Conservation (phyloP, 768 basidiomycete species). For the Serendipita sp. region DNA sequence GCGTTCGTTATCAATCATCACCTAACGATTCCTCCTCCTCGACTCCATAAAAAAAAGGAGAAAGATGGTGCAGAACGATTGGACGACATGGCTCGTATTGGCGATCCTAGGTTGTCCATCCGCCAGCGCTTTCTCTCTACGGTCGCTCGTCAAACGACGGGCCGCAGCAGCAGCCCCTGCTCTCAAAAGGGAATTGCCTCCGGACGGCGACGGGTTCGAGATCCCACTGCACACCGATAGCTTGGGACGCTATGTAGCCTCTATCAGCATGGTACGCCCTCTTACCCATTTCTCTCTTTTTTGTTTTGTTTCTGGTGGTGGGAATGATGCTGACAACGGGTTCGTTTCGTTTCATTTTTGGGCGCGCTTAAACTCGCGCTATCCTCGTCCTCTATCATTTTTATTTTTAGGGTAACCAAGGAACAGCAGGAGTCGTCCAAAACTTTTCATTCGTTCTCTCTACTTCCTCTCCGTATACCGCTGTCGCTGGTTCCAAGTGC, state of each 20-base stretch:
- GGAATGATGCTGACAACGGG: too few species aligned
- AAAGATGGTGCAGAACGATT: too few species aligned
- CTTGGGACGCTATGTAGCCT: background rate
- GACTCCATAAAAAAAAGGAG: too few species aligned
- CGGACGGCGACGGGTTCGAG: background rate
- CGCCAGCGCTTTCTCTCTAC: too few species aligned
- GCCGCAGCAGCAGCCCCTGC: background rate
- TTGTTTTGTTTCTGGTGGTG: too few species aligned
- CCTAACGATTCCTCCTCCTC: too few species aligned
- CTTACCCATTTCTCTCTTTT: background rate
- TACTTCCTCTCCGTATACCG: background rate
- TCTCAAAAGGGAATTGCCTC: background rate
- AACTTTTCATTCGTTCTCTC: slow-evolving; percentile 1
- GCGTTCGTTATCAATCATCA: too few species aligned
- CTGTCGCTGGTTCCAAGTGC: background rate
- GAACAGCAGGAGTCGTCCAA: background rate
- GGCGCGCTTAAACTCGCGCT: background rate
- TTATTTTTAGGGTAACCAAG: background rate
- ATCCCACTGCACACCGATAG: background rate
- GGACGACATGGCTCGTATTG: too few species aligned
- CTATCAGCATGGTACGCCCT: background rate
- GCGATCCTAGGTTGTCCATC: too few species aligned
- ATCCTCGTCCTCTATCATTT: background rate
- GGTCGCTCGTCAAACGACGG: too few species aligned
- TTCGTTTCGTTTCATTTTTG: background rate